Evolutionary conservation across 2,329 filamentous ascomycete genomes (phyloP).

Genomic region (Fusarium circinatum): DNA sequence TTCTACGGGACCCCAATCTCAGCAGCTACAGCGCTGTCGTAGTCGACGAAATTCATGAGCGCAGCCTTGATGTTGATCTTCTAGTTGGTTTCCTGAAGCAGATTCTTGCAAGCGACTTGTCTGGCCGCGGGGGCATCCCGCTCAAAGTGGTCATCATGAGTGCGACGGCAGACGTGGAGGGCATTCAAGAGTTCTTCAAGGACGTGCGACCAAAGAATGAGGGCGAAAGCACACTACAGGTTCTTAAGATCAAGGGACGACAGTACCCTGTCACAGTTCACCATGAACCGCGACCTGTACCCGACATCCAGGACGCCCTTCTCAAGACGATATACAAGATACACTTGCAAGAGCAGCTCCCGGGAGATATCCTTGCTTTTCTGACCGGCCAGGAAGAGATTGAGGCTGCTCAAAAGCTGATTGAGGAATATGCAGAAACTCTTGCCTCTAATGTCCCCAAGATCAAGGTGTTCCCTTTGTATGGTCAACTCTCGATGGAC

Average conservation of each 20-base stretch:
- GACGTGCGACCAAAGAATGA: constrained; percentile 33
- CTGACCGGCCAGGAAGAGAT: constrained; percentile 94
- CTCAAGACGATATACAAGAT: constrained; percentile 87
- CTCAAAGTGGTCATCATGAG: constrained; percentile 97
- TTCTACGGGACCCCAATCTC: constrained; percentile 84
- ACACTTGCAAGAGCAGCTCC: constrained; percentile 87
- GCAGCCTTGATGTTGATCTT: constrained; percentile 93
- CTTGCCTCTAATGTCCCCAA: constrained; percentile 81
- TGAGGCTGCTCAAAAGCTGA: constrained; percentile 79
- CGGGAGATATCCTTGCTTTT: constrained; percentile 93
- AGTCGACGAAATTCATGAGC: constrained; percentile 96
- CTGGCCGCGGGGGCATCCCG: constrained; percentile 75
- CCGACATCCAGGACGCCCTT: constrained; percentile 84
- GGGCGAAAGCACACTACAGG: constrained; percentile 48
- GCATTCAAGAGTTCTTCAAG: constrained; percentile 79
- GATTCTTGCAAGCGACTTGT: constrained; percentile 71
- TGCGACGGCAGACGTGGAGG: constrained; percentile 90
- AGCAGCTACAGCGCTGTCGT: constrained; percentile 88
- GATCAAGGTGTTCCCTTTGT: constrained; percentile 79
- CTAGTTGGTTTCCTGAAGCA: constrained; percentile 88
- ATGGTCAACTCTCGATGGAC: constrained; percentile 87
- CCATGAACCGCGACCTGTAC: constrained; percentile 78
- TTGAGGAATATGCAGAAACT: constrained; percentile 80
- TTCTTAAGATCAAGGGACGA: constrained; percentile 80
- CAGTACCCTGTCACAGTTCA: constrained; percentile 85